Percentiles rank a stretch among this genome's conserved stretches.
Conservation (phyloP, 2,329 filamentous ascomycete species). For the Diaporthe capsici region DNA sequence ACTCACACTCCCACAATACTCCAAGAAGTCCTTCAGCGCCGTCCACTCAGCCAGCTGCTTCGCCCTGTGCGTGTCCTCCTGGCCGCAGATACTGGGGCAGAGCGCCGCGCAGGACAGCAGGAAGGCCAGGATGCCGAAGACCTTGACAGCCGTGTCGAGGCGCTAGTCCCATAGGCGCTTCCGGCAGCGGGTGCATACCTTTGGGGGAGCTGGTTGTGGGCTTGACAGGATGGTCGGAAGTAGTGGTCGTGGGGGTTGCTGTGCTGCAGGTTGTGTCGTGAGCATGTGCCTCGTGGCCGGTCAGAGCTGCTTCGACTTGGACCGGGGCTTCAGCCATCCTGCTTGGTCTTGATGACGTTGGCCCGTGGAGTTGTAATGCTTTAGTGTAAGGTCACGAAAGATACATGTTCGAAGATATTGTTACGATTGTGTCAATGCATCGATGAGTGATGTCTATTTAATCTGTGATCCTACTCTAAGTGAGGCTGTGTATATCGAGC, state of each 20-base stretch:
- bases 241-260: background rate
- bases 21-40: background rate
- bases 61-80: background rate
- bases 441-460: too few relatives aligned
- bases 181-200: background rate
- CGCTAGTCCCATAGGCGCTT: background rate
- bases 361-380: background rate
- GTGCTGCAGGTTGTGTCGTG: background rate
- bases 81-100: background rate
- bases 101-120: background rate
- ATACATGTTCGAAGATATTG: background rate
- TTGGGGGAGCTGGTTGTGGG: background rate
- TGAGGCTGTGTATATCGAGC: background rate
- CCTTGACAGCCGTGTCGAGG: background rate
- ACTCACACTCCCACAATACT: background rate
- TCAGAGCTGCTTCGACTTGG: background rate
- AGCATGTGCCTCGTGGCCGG: background rate
- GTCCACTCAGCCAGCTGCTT: background rate
- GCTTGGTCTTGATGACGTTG: background rate
- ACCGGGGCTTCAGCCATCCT: background rate
- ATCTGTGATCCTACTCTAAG: background rate
- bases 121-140: background rate
- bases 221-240: background rate
- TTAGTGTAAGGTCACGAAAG: background rate
- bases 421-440: background rate